A percentile compares a stretch with the other conserved stretches of the same genome.
These are phyloP conservation scores for Allomyces macrogynus DNA, from an alignment of 192 early-diverging fungal genomes.

Conservation along the genomic window DNA sequence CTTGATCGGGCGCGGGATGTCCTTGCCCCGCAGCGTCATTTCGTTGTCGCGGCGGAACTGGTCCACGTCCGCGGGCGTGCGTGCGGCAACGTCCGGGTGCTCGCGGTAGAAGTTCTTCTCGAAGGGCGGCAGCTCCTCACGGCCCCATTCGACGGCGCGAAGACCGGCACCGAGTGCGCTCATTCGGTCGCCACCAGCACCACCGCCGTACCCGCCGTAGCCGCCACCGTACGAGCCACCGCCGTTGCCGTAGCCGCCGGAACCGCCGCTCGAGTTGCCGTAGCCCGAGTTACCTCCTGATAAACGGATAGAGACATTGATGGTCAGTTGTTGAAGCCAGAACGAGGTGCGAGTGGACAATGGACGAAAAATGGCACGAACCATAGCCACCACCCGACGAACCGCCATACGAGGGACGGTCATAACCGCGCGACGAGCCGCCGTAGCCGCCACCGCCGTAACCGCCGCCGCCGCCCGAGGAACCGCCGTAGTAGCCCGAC, in stretches of 20 bases:
- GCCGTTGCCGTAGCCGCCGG: conserved; percentile 7
- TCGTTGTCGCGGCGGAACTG: conserved; percentile 53
- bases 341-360: too few species aligned
- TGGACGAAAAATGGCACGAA: too few species aligned
- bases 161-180: conserved; percentile 32
- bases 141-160: conserved; percentile 44
- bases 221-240: conserved; percentile 11
- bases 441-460: not conserved
- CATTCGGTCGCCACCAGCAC: conserved; percentile 15
- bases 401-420: not conserved
- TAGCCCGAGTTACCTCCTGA: too few species aligned
- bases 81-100: conserved; percentile 41
- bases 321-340: too few species aligned
- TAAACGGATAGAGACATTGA: too few species aligned
- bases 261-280: conserved; percentile 15
- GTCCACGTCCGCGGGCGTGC: conserved; percentile 51
- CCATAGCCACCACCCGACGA: conserved; percentile 2
- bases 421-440: not conserved
- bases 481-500: not conserved
- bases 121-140: conserved; percentile 44
- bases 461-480: not conserved
- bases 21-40: conserved; percentile 63
- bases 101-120: conserved; percentile 98
- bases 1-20: conserved; percentile 75
- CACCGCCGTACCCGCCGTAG: conserved; percentile 21